Percentiles rank a stretch among this genome's conserved stretches.
Conservation (phyloP, 805 yeast species). For the Schwanniomyces occidentalis region DNA sequence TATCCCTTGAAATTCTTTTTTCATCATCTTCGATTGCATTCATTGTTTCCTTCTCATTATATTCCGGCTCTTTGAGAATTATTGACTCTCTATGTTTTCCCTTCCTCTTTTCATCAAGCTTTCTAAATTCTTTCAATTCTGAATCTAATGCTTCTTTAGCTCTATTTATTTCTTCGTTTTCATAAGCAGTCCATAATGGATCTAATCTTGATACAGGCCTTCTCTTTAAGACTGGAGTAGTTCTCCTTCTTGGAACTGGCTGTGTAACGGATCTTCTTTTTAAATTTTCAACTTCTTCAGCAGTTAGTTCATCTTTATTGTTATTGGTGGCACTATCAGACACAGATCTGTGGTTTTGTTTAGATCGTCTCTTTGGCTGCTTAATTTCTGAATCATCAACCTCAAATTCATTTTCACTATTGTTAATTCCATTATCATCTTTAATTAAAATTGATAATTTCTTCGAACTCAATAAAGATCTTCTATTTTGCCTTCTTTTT, state of each 20-base stretch:
- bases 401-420: constrained; percentile 27
- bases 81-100: constrained; percentile 4
- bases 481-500: constrained; percentile 42
- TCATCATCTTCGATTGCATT: constrained; percentile 4
- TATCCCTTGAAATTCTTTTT: constrained; percentile 19
- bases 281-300: constrained; percentile 44
- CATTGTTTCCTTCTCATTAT: too few species aligned
- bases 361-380: constrained; percentile 41
- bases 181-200: constrained; percentile 55
- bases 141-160: constrained; percentile 45
- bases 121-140: constrained; percentile 25
- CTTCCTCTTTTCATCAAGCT: constrained; percentile 9
- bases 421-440: constrained; percentile 27
- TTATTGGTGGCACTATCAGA: constrained; percentile 31
- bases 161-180: constrained; percentile 44
- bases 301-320: constrained; percentile 37
- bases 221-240: constrained; percentile 44
- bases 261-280: constrained; percentile 50
- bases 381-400: constrained; percentile 27
- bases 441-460: constrained; percentile 38
- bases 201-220: constrained; percentile 59
- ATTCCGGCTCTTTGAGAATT: neutral
- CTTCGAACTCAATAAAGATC: constrained; percentile 38
- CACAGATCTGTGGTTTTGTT: constrained; percentile 31
- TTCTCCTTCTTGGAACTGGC: constrained; percentile 33